Conservation (phyloP, 2,329 filamentous ascomycete species). For the Penicillium janthinellum region DNA sequence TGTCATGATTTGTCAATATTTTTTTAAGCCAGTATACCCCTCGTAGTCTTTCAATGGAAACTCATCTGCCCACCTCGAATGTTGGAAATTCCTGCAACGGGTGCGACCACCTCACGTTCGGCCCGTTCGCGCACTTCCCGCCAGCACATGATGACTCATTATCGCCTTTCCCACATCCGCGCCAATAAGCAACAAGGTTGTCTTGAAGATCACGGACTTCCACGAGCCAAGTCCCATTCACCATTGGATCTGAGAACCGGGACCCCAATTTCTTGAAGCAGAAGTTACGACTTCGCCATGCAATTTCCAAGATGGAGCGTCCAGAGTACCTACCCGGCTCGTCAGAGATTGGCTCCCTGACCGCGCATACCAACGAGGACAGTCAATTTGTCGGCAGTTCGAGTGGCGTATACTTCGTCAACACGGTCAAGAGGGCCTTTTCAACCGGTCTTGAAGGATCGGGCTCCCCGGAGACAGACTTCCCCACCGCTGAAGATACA, state of each 20-base stretch:
- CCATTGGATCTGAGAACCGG: background rate
- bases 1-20: constrained; percentile 3
- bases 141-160: background rate
- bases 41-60: background rate
- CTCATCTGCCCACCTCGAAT: background rate
- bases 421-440: constrained; percentile 57
- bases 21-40: background rate
- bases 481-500: constrained; percentile 35
- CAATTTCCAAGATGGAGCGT: constrained; percentile 28
- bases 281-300: constrained; percentile 18
- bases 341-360: constrained; percentile 47
- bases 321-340: constrained; percentile 30
- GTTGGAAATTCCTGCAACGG: background rate
- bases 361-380: constrained; percentile 46
- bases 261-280: background rate
- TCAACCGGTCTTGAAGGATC: constrained; percentile 36
- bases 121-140: no score
- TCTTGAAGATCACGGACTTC: no score
- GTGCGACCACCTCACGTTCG: no score
- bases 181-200: no score
- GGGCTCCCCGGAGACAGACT: constrained; percentile 22
- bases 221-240: background rate
- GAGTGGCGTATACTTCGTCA: constrained; percentile 57
- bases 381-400: constrained; percentile 57
- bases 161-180: background rate